These are phyloP conservation scores for Monosporascus sp. DNA, from an alignment of 2,329 filamentous ascomycete species.

Conservation along the genomic window DNA sequence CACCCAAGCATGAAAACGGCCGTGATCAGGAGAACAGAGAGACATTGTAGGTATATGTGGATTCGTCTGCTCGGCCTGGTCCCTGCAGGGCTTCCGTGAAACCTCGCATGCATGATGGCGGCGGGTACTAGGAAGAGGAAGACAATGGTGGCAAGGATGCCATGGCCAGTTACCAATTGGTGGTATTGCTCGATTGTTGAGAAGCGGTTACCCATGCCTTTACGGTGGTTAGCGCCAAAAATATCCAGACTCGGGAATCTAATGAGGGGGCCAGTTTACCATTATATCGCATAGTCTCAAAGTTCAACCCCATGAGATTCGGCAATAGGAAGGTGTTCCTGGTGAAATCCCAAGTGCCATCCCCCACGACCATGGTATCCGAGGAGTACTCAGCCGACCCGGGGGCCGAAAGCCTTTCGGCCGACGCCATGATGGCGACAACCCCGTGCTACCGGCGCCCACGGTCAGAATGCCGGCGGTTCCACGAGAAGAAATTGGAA, in stretches of 20 bases:
- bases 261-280: conserved; percentile 42
- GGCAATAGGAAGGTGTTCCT: conserved; percentile 75
- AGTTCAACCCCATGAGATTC: conserved; percentile 70
- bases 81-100: conserved; percentile 58
- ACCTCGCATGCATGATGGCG: conserved; percentile 70
- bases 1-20: conserved; percentile 71
- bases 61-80: conserved; percentile 51
- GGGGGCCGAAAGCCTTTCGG: conserved; percentile 58
- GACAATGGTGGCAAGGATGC: conserved; percentile 63
- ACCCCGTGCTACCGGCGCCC: conserved; percentile 1
- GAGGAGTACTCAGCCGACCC: conserved; percentile 70
- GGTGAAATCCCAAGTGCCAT: conserved; percentile 77
- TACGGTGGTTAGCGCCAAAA: conserved; percentile 7
- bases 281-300: conserved; percentile 81
- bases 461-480: background rate
- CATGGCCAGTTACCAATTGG: conserved; percentile 64
- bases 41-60: conserved; percentile 69
- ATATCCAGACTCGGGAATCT: background rate
- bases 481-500: conserved; percentile 8
- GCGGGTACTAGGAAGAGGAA: conserved; percentile 70
- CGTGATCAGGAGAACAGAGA: conserved; percentile 62
- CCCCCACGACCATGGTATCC: conserved; percentile 69
- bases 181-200: conserved; percentile 65
- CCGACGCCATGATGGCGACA: conserved; percentile 55
- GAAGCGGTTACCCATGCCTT: conserved; percentile 81